These are phyloP conservation scores for Pulicaria dysenterica DNA, from an alignment of 129 eudicot genomes.

Conservation along the genomic window DNA sequence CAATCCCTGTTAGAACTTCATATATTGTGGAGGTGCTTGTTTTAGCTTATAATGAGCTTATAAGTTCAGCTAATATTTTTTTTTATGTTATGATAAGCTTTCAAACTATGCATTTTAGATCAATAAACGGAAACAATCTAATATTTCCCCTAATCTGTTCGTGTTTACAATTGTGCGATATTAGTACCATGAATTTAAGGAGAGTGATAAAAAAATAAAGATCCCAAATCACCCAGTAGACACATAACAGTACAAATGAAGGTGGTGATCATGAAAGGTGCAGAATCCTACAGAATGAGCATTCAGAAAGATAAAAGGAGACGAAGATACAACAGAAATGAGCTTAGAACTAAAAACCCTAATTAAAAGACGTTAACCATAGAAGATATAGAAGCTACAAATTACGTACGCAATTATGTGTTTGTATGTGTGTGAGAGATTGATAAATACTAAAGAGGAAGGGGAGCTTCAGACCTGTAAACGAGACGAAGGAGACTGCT, in stretches of 20 bases:
- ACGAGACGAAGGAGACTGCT: background rate
- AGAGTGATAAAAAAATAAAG: background rate
- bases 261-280: no score
- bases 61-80: no score
- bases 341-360: background rate
- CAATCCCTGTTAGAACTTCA: background rate
- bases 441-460: background rate
- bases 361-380: background rate
- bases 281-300: no score
- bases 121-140: background rate
- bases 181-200: background rate
- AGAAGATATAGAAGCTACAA: constrained; percentile 1
- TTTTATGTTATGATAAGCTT: background rate
- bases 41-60: no score
- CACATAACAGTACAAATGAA: background rate
- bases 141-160: constrained; percentile 8
- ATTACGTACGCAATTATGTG: background rate
- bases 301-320: no score
- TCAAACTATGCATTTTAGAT: background rate
- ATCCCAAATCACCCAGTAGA: background rate
- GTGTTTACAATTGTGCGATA: background rate
- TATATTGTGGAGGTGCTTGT: background rate
- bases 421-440: background rate
- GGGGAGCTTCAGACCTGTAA: constrained; percentile 22
- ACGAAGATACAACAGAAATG: background rate